A percentile compares a stretch with the other conserved stretches of the same genome.
Evolutionary conservation across 1,139 yeast genomes (phyloP).

Genomic region (Spencermartinsiella ligniputridi): DNA sequence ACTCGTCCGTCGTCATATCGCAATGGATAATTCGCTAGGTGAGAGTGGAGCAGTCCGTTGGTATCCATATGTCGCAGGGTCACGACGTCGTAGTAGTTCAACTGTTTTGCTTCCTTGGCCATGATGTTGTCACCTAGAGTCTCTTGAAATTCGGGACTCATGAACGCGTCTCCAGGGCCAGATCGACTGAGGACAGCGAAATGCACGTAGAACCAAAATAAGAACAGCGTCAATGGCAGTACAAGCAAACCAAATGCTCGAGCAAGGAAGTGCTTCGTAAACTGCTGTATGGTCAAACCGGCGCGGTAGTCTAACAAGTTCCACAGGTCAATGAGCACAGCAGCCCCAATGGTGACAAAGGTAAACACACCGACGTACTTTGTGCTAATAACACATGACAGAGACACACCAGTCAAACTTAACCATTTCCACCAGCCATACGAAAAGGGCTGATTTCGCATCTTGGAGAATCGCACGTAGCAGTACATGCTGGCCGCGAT

Average conservation of each 20-base stretch:
- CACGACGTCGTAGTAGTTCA: conserved; percentile 70
- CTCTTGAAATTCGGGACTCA: conserved; percentile 92
- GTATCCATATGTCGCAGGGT: conserved; percentile 78
- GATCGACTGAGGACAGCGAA: conserved; percentile 74
- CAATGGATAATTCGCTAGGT: conserved; percentile 66
- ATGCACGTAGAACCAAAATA: conserved; percentile 93
- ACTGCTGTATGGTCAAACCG: conserved; percentile 58
- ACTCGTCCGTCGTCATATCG: conserved; percentile 96
- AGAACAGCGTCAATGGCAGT: conserved; percentile 75
- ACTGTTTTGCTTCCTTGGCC: conserved; percentile 64
- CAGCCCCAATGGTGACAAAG: conserved; percentile 78
- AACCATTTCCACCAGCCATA: conserved; percentile 86
- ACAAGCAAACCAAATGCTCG: conserved; percentile 70
- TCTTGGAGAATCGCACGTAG: conserved; percentile 75
- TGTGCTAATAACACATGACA: conserved; percentile 86
- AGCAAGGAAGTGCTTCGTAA: conserved; percentile 69
- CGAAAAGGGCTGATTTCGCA: conserved; percentile 63
- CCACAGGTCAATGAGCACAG: conserved; percentile 87
- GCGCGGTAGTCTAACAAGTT: conserved; percentile 64
- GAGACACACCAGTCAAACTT: conserved; percentile 70
- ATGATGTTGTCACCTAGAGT: conserved; percentile 72
- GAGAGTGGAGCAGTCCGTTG: conserved; percentile 76
- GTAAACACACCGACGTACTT: conserved; percentile 95
- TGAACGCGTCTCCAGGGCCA: conserved; percentile 94
- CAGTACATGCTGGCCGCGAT: conserved; percentile 75